phyloP scores from a whole-genome alignment of 1,139 yeast genomes.

The Debaryomyces fabryi region DNA sequence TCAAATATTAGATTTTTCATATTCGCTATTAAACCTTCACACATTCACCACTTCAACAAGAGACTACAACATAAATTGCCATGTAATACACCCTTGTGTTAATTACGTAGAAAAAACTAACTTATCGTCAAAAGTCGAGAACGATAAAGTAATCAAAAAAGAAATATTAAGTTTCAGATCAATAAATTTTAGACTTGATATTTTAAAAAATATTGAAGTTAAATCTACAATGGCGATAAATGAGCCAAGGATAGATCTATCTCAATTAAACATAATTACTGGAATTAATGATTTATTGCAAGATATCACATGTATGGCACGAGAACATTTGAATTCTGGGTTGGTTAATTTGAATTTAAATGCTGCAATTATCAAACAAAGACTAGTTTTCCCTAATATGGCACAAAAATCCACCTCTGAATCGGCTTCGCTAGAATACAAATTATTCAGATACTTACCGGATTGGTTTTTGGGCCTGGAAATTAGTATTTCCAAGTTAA shows the following conservation, averaged over 20 bases:
- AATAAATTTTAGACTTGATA: slow-evolving; percentile 26
- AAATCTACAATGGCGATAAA: slow-evolving; percentile 26
- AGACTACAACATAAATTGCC: slow-evolving; percentile 41
- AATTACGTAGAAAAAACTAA: slow-evolving; percentile 32
- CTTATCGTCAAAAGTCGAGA: slow-evolving; percentile 4
- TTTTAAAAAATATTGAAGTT: slow-evolving; percentile 35
- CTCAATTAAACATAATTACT: slow-evolving; percentile 32
- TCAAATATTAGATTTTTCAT: slow-evolving; percentile 38
- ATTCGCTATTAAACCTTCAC: slow-evolving; percentile 42
- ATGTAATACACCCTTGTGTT: slow-evolving; percentile 37
- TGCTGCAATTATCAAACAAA: slow-evolving; percentile 23
- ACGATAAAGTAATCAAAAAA: slow-evolving; percentile 11
- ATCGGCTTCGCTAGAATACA: slow-evolving; percentile 15
- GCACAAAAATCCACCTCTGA: background rate
- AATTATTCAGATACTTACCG: slow-evolving; percentile 47
- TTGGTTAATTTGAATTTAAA: slow-evolving; percentile 32
- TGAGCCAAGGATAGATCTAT: slow-evolving; percentile 28
- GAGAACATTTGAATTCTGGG: slow-evolving; percentile 33
- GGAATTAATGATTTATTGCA: slow-evolving; percentile 36
- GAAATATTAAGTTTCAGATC: slow-evolving; percentile 27
- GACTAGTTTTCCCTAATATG: background rate
- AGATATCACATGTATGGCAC: slow-evolving; percentile 30
- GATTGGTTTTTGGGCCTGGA: slow-evolving; percentile 46
- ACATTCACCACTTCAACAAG: slow-evolving; percentile 36
- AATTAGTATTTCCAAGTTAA: slow-evolving; percentile 32